Evolutionary conservation across 2,329 filamentous ascomycete species (phyloP).

Genomic region (Fusarium chlamydosporum): DNA sequence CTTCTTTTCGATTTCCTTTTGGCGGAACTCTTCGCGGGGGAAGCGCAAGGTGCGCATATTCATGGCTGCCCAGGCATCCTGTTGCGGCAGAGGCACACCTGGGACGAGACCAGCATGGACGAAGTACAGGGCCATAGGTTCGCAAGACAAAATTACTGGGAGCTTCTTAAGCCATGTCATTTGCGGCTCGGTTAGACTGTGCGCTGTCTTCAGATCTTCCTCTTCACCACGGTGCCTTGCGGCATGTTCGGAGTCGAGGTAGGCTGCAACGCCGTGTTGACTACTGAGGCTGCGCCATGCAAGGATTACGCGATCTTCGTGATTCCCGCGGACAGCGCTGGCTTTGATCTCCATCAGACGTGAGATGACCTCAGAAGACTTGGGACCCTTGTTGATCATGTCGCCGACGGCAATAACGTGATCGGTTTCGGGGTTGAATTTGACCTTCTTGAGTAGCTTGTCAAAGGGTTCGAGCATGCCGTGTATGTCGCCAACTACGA

Average conservation of each 20-base stretch:
- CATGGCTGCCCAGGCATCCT: slow-evolving; percentile 87
- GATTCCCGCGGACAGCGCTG: slow-evolving; percentile 89
- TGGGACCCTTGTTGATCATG: slow-evolving; percentile 87
- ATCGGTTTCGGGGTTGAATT: slow-evolving; percentile 71
- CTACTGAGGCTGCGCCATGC: slow-evolving; percentile 61
- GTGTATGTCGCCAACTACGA: slow-evolving; percentile 93
- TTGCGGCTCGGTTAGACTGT: slow-evolving; percentile 69
- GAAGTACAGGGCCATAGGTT: slow-evolving; percentile 74
- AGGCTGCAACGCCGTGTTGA: slow-evolving; percentile 48
- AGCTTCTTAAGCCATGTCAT: slow-evolving; percentile 77
- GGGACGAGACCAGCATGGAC: slow-evolving; percentile 91
- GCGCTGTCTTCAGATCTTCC: slow-evolving; percentile 67
- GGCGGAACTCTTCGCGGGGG: slow-evolving; percentile 59
- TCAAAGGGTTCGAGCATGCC: slow-evolving; percentile 80
- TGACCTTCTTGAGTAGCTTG: slow-evolving; percentile 75
- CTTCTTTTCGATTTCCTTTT: slow-evolving; percentile 53
- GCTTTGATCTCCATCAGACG: slow-evolving; percentile 80
- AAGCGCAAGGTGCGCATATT: slow-evolving; percentile 87
- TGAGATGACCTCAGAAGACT: slow-evolving; percentile 82
- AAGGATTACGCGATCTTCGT: slow-evolving; percentile 88
- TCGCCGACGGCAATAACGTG: slow-evolving; percentile 84
- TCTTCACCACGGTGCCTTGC: slow-evolving; percentile 54
- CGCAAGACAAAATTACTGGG: slow-evolving; percentile 83
- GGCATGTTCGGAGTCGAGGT: slow-evolving; percentile 46
- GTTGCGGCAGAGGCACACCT: slow-evolving; percentile 75